Evolutionary conservation across 495 filamentous ascomycete species (phyloP), one percentile per base, ranked within the genome.

Genomic region (Patellaria atrata): DNA sequence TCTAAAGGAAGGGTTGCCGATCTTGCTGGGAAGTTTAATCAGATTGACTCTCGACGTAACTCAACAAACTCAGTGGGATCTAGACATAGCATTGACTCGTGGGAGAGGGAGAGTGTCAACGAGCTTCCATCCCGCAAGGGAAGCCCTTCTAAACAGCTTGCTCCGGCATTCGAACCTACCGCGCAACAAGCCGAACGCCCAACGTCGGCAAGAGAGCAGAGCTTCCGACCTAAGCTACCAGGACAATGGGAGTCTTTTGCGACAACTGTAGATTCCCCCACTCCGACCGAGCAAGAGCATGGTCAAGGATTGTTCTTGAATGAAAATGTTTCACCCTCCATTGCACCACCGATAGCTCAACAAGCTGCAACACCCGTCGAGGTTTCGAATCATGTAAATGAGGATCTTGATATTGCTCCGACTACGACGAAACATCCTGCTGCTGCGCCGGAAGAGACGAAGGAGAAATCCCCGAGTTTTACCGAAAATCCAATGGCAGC

Each of bases 211-310:
- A 39, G 43, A 15, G 47, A 38, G 23, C 15, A 14, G 6, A 68
- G 57, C 28, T 64, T 69, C 30, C 58, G 74, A 30, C 77, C 77
- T 19, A 62, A 61, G 22, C 51, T 81, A 21, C 76, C 77, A 12
- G 76, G 75, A 7, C 66, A 62, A 30, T 79, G 74, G 77, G 68
- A 71, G 21, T 68, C 73, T 11, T 76, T 66, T 47, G 65, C 65
- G 18, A 60, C 62, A 5, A 57, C 55, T 27, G n/a, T n/a, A n/a
- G n/a, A n/a, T n/a, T 47, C 43, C 10, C 48, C 48, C 18, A 50
- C 56, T 18, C 43, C 47, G 26, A 48, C 37, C 23, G 35, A 52
- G 24, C 1, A 38, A 22, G 27, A 12, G 9, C 38, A 43, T 1
- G 11, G 11, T 12, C 10, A 15, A 14, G 9, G 9, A 15, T 13